Evolutionary conservation across 1,139 yeast species (phyloP).

Genomic region (Magnusiomyces tetraspermus): DNA sequence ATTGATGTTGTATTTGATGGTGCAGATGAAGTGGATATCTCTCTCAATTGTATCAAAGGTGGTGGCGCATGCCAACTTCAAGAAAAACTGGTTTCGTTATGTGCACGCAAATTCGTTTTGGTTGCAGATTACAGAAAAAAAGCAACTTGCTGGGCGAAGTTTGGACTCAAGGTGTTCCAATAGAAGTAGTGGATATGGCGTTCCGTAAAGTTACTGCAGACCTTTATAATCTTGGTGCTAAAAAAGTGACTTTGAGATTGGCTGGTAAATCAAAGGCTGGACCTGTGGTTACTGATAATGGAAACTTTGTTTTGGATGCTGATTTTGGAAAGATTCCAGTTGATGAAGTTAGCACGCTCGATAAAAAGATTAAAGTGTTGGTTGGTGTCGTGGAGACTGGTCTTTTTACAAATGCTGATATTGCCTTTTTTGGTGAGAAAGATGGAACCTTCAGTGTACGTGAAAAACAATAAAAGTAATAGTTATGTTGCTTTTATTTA

Average conservation of each 20-base stretch:
- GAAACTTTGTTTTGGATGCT: conserved; percentile 87
- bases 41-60: conserved; percentile 85
- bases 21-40: conserved; percentile 88
- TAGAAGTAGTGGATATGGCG: conserved; percentile 88
- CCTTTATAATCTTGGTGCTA: conserved; percentile 54
- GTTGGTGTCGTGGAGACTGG: conserved; percentile 99
- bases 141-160: conserved; percentile 54
- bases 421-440: conserved; percentile 81
- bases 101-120: conserved; percentile 66
- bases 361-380: conserved; percentile 55
- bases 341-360: conserved; percentile 40
- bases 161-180: conserved; percentile 91
- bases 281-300: conserved; percentile 95
- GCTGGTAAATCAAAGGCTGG: conserved; percentile 95
- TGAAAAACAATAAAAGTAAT: background rate
- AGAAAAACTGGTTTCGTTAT: conserved; percentile 85
- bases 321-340: conserved; percentile 81
- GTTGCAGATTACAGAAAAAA: conserved; percentile 91
- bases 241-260: conserved; percentile 57
- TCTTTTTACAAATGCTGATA: conserved; percentile 63
- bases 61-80: conserved; percentile 98
- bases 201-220: conserved; percentile 67
- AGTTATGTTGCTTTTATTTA: too few relatives aligned
- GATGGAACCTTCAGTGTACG: conserved; percentile 41
- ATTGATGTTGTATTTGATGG: conserved; percentile 96